These are phyloP conservation scores for Lipomyces yamadae DNA, from an alignment of 805 yeast genomes.

Conservation along the genomic window DNA sequence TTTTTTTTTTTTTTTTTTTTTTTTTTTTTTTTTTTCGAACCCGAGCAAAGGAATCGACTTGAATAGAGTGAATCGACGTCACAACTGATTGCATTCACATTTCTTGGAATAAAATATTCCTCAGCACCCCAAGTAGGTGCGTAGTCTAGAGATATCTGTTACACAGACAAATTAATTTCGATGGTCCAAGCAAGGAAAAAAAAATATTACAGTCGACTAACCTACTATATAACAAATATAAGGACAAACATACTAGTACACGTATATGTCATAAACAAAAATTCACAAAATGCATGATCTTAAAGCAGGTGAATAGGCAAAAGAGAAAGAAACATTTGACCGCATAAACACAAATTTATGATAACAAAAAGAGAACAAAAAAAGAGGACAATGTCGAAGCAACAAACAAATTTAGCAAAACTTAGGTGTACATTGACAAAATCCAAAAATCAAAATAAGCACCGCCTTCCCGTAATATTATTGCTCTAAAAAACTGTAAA, in stretches of 20 bases:
- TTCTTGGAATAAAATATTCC: no score
- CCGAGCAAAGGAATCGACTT: no score
- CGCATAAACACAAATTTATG: not conserved
- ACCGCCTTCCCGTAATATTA: not conserved
- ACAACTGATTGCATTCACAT: no score
- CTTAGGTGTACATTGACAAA: not conserved
- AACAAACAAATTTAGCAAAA: not conserved
- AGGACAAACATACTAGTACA: not conserved
- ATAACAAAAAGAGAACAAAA: not conserved
- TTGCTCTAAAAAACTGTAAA: not conserved
- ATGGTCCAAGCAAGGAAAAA: not conserved
- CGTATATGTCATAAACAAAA: not conserved
- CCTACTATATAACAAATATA: slow-evolving; percentile 1
- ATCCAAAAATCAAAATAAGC: not conserved
- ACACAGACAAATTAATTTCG: not conserved
- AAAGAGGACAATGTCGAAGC: not conserved
- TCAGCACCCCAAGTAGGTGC: not conserved
- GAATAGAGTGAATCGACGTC: no score
- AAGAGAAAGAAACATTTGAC: not conserved
- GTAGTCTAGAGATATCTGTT: not conserved
- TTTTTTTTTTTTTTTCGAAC: no score
- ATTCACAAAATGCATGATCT: not conserved
- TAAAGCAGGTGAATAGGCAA: not conserved
- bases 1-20: no score
- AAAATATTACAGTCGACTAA: not conserved